Percentiles rank a stretch among this genome's conserved stretches.
These are phyloP conservation scores for Hypoxylon sp. DNA, from an alignment of 2,329 filamentous ascomycete species.

Conservation along the genomic window DNA sequence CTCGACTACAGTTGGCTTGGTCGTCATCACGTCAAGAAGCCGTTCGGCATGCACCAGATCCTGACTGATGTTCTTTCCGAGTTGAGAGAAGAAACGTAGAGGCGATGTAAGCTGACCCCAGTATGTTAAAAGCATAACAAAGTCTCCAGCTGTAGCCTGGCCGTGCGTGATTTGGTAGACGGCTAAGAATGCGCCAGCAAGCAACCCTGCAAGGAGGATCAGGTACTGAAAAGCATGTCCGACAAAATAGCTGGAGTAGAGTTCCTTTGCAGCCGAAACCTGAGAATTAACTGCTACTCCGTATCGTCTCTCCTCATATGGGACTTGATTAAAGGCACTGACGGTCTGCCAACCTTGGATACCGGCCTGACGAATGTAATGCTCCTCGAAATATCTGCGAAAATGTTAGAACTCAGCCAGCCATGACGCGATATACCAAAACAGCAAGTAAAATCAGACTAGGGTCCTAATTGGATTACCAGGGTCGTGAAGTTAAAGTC, in stretches of 20 bases:
- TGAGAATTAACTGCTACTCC: conserved; percentile 63
- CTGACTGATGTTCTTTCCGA: conserved; percentile 70
- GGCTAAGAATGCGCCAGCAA: conserved; percentile 73
- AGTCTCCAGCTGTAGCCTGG: conserved; percentile 74
- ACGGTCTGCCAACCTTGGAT: conserved; percentile 73
- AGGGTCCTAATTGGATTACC: not conserved
- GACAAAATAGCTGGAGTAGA: conserved; percentile 63
- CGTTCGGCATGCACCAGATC: conserved; percentile 72
- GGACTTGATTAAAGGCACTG: conserved; percentile 71
- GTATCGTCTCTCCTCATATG: conserved; percentile 69
- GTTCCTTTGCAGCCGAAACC: conserved; percentile 56
- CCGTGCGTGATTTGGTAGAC: conserved; percentile 77
- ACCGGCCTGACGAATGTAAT: conserved; percentile 68
- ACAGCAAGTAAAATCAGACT: conserved; percentile 41
- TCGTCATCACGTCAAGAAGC: conserved; percentile 71
- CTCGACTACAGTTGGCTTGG: conserved; percentile 68
- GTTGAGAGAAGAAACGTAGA: conserved; percentile 76
- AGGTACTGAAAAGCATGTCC: conserved; percentile 71
- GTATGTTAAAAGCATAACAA: conserved; percentile 80
- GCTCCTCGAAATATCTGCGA: conserved; percentile 65
- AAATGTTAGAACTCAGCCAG: conserved; percentile 12
- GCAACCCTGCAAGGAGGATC: conserved; percentile 77
- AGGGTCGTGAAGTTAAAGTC: not conserved
- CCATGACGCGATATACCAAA: conserved; percentile 33
- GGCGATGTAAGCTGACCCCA: conserved; percentile 81